A percentile compares a stretch with the other conserved stretches of the same genome.
phyloP scores from a whole-genome alignment of 495 filamentous ascomycete species.

The Lasiosphaeria hispida region DNA sequence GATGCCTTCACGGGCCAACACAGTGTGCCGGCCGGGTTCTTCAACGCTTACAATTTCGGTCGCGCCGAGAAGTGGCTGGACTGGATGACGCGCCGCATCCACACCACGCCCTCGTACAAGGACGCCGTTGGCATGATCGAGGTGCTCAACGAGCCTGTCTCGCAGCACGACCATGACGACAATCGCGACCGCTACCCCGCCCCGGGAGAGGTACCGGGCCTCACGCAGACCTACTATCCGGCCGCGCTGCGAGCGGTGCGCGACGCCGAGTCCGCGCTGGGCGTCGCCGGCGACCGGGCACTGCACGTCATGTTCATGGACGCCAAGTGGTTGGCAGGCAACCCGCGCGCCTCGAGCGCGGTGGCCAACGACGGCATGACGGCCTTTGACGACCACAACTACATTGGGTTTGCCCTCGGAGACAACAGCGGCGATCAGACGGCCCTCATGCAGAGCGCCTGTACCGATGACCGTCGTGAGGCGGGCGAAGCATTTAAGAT shows the following conservation, averaged over 20 bases:
- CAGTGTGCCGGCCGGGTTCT: slow-evolving; percentile 49
- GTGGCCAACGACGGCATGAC: slow-evolving; percentile 41
- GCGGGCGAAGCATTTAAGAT: slow-evolving; percentile 34
- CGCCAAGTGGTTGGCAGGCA: slow-evolving; percentile 49
- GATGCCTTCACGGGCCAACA: slow-evolving; percentile 55
- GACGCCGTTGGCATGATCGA: slow-evolving; percentile 58
- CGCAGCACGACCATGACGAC: slow-evolving; percentile 22
- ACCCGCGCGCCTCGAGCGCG: slow-evolving; percentile 39
- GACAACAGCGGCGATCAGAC: slow-evolving; percentile 33
- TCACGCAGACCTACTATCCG: slow-evolving; percentile 47
- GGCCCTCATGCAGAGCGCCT: slow-evolving; percentile 25
- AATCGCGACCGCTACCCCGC: slow-evolving; percentile 20
- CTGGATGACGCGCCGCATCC: slow-evolving; percentile 55
- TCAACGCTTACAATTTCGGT: slow-evolving; percentile 50
- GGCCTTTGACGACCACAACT: slow-evolving; percentile 52
- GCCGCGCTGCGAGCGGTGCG: slow-evolving; percentile 52
- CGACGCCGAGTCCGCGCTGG: slow-evolving; percentile 41
- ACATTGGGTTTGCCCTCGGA: slow-evolving; percentile 46
- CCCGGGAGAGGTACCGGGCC: slow-evolving; percentile 21
- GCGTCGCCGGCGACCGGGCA: slow-evolving; percentile 37
- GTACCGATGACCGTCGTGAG: slow-evolving; percentile 21
- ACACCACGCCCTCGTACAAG: slow-evolving; percentile 46
- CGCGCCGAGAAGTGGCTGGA: slow-evolving; percentile 54
- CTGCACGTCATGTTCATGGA: slow-evolving; percentile 60
- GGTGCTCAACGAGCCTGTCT: slow-evolving; percentile 57